Evolutionary conservation across 257 asterid genomes (phyloP).

Genomic region (Cynanchum wilfordii): DNA sequence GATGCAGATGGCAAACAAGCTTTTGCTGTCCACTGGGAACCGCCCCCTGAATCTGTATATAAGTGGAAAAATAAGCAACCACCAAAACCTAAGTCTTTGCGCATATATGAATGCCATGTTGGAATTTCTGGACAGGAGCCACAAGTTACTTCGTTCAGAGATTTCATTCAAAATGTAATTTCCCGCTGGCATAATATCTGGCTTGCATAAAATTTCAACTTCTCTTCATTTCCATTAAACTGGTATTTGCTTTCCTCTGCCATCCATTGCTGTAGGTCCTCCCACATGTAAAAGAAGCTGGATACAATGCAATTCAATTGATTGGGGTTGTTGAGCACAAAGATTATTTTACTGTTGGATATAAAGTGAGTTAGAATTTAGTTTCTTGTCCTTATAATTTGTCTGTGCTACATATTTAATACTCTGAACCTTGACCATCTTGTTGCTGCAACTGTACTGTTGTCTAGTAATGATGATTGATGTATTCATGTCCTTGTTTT

Average conservation of each 20-base stretch:
- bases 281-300: conserved; percentile 85
- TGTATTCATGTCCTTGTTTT: not conserved
- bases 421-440: not conserved
- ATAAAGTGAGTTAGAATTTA: conserved; percentile 57
- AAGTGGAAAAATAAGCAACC: conserved; percentile 78
- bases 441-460: not conserved
- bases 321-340: conserved; percentile 93
- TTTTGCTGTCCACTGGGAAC: conserved; percentile 95
- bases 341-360: conserved; percentile 87
- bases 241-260: conserved; percentile 19
- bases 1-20: conserved; percentile 75
- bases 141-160: conserved; percentile 60
- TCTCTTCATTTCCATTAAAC: not conserved
- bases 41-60: conserved; percentile 76
- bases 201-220: not conserved
- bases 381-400: not conserved
- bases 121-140: conserved; percentile 85
- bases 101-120: conserved; percentile 93
- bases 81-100: conserved; percentile 69
- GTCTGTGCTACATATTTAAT: not conserved
- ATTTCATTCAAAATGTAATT: conserved; percentile 61
- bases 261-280: conserved; percentile 51
- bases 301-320: conserved; percentile 87
- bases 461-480: not conserved
- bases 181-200: not conserved